Evolutionary conservation across 345 rosid species (phyloP), one percentile per base, ranked within the genome.

Genomic region (Eucalyptus dawsonii): DNA sequence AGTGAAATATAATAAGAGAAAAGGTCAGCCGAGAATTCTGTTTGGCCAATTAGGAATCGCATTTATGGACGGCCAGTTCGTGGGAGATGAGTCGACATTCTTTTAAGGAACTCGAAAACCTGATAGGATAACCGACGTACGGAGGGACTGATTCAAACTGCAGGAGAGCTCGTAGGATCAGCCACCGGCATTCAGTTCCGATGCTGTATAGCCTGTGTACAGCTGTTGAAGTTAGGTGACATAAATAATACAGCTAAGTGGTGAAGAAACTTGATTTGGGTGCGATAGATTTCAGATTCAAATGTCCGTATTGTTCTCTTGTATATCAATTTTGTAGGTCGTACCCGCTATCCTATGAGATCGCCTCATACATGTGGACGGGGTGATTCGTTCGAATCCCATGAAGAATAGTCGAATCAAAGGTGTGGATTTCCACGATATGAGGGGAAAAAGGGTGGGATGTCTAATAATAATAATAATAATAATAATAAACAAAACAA

Each of bases 1-100:
- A 72, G 50, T 15, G 89, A 87, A 86, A 56, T 89, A 91, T 81
- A 90, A 90, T 87, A 90, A 88, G 22, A 42, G 62, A 88, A 56
- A 80, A n/a, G 87, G n/a, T 27, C 67, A 7, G 87, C 87, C 27
- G 50, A 45, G 90, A 89, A 88, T 91, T 86, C 87, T 83, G 87
- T 53, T 47, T 47, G 91, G 91, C 89, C 27, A 27, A 87, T 83
- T 86, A 88, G 90, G 65, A 51, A 2, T 51, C 50, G 15, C 45
- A 80, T 87, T 88, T 86, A 27, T 7, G 31, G 88, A 94, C 91
- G 93, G 93, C 94, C 89, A 88, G 89, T 90, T 92, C 96, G 93
- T 95, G 94, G 50, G 25, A 91, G 69, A 67, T 90, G 93, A 91
- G 83, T 87, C 89, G 88, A 60, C 42, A 88, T 89, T 88, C 86